Conservation (phyloP, 352 stramenopile species). For the Globisporangium spiculum region DNA sequence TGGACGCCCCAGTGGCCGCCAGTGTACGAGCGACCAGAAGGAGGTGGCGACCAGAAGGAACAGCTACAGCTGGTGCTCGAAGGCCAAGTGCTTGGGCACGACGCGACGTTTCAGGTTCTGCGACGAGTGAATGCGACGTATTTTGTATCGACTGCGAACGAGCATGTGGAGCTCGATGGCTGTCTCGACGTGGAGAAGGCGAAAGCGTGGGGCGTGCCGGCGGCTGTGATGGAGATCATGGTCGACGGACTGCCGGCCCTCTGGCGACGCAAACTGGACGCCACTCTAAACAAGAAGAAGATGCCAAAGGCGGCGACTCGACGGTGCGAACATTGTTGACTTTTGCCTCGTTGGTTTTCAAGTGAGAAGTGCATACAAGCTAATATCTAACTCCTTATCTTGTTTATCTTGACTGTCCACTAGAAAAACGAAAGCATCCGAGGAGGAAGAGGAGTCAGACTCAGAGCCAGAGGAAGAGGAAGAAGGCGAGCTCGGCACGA, state of each 20-base stretch:
- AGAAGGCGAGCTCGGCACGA: neutral
- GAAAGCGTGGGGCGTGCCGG: slow-evolving; percentile 30
- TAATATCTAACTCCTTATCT: neutral
- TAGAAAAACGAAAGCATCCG: neutral
- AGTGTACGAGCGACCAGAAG: slow-evolving; percentile 3
- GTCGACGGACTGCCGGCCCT: slow-evolving; percentile 49
- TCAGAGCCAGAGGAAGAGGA: slow-evolving; percentile 10
- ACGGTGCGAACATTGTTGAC: neutral
- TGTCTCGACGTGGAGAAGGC: slow-evolving; percentile 39
- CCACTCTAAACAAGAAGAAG: neutral
- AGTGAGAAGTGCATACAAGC: neutral
- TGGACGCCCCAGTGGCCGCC: slow-evolving; percentile 35
- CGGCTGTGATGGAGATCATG: slow-evolving; percentile 44
- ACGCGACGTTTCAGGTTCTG: slow-evolving; percentile 31
- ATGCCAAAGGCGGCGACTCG: neutral
- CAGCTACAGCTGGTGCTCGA: slow-evolving; percentile 33
- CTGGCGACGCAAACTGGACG: slow-evolving; percentile 30
- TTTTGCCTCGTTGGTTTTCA: neutral
- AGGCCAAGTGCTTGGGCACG: slow-evolving; percentile 27
- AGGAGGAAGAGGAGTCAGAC: neutral
- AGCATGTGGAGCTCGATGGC: slow-evolving; percentile 42
- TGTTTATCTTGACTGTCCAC: neutral
- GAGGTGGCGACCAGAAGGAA: neutral
- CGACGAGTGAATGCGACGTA: slow-evolving; percentile 36
- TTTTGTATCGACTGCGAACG: slow-evolving; percentile 40